Conservation (phyloP, 148 eudicot species). For the Bassia scoparia region DNA sequence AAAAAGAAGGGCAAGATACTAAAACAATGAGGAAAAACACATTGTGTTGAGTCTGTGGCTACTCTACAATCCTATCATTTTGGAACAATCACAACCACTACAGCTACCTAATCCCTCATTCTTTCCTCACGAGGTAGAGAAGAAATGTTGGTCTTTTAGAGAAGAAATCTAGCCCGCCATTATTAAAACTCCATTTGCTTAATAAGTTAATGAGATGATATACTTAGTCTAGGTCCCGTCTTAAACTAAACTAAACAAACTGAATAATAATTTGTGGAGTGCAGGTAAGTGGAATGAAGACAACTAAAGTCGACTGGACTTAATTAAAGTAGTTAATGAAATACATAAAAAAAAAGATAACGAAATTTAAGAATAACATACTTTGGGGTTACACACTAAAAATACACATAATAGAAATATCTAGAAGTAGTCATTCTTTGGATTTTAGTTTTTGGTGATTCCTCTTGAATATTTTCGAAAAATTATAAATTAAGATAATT, state of each 20-base stretch:
- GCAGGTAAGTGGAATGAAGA: too few relatives aligned
- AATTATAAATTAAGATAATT: too few relatives aligned
- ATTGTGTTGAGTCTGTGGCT: conserved; percentile 21
- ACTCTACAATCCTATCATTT: conserved; percentile 35
- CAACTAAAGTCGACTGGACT: too few relatives aligned
- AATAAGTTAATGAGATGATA: conserved; percentile 5
- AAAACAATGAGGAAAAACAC: conserved; percentile 37
- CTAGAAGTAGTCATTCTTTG: too few relatives aligned
- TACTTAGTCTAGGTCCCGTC: too few relatives aligned
- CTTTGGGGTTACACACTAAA: too few relatives aligned
- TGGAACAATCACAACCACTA: conserved; percentile 37
- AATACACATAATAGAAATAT: too few relatives aligned
- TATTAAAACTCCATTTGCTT: conserved; percentile 17
- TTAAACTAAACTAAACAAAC: background rate
- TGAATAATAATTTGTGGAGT: background rate
- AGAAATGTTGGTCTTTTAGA: background rate
- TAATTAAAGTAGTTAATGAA: too few relatives aligned
- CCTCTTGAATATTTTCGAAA: too few relatives aligned
- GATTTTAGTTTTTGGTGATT: too few relatives aligned
- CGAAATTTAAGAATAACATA: too few relatives aligned
- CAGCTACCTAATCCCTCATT: conserved; percentile 20
- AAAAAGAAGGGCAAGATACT: conserved; percentile 17
- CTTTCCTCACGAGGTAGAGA: conserved; percentile 25
- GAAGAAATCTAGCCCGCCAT: conserved; percentile 16
- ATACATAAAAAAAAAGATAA: too few relatives aligned